phyloP scores from a whole-genome alignment of 345 rosid species.

The Acer negundo region DNA sequence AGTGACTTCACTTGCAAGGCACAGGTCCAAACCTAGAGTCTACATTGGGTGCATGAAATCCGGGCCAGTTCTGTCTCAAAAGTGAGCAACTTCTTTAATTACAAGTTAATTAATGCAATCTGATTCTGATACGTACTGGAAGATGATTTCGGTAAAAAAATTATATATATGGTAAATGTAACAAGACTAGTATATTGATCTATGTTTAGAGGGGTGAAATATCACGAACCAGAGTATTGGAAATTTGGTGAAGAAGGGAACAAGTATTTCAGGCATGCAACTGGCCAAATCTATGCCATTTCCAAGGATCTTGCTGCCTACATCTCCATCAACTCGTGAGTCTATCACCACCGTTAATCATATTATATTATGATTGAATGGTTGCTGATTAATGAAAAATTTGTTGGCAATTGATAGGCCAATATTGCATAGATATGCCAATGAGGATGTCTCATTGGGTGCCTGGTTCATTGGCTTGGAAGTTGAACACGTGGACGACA shows the following conservation, averaged over 20 bases:
- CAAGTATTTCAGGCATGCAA: constrained; percentile 88
- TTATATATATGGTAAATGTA: no score
- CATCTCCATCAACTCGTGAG: constrained; percentile 73
- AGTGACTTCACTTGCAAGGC: constrained; percentile 47
- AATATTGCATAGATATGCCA: constrained; percentile 83
- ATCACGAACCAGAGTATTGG: constrained; percentile 91
- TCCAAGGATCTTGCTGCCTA: constrained; percentile 89
- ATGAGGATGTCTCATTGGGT: constrained; percentile 92
- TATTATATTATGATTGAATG: neutral
- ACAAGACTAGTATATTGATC: no score
- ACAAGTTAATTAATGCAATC: no score
- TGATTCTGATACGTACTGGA: no score
- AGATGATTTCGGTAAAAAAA: no score
- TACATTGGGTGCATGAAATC: constrained; percentile 99
- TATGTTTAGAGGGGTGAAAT: constrained; percentile 60
- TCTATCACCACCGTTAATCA: neutral
- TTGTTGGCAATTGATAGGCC: constrained; percentile 39
- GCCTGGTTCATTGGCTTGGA: constrained; percentile 86
- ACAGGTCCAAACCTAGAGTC: constrained; percentile 64
- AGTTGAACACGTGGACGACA: constrained; percentile 81
- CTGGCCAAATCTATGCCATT: constrained; percentile 86
- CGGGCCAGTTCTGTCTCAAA: constrained; percentile 78
- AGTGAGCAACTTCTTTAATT: constrained; percentile 39
- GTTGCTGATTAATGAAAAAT: neutral
- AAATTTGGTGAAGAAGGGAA: constrained; percentile 96